These are phyloP conservation scores for Aspergillus nomiae DNA, from an alignment of 2,329 filamentous ascomycete genomes.

Conservation along the genomic window DNA sequence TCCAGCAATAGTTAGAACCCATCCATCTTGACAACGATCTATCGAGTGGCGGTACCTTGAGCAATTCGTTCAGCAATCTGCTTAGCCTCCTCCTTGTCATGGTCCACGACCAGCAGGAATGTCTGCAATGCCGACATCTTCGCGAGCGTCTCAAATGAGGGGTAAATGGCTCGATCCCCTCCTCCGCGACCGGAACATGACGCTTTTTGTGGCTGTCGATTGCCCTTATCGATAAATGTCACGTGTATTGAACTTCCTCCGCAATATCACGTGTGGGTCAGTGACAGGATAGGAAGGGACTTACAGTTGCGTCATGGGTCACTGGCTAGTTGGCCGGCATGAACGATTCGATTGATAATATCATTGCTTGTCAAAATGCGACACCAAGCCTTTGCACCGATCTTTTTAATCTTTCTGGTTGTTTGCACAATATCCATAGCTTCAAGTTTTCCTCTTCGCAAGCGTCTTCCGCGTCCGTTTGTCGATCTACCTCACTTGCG, in stretches of 20 bases:
- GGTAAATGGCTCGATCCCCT: conserved; percentile 10
- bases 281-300: not conserved
- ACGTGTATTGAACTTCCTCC: conserved; percentile 18
- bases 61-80: conserved; percentile 48
- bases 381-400: not conserved
- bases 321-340: not conserved
- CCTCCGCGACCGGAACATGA: conserved; percentile 21
- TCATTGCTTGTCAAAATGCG: conserved; percentile 15
- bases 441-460: conserved; percentile 19
- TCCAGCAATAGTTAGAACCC: conserved; percentile 19
- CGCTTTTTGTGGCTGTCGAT: conserved; percentile 23
- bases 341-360: not conserved
- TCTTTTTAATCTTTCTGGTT: conserved; percentile 11
- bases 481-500: conserved; percentile 19
- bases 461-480: conserved; percentile 23
- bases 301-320: conserved; percentile 26
- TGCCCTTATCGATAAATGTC: conserved; percentile 28
- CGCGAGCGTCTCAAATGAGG: conserved; percentile 15
- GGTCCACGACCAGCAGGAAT: conserved; percentile 51
- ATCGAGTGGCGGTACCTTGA: conserved; percentile 37
- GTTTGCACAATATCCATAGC: conserved; percentile 17
- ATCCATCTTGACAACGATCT: conserved; percentile 13
- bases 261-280: conserved; percentile 15
- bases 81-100: conserved; percentile 48
- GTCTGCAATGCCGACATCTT: conserved; percentile 52